Evolutionary conservation across 2,329 filamentous ascomycete genomes (phyloP), one percentile per base, ranked within the genome.

Genomic region (Alternaria sp.): DNA sequence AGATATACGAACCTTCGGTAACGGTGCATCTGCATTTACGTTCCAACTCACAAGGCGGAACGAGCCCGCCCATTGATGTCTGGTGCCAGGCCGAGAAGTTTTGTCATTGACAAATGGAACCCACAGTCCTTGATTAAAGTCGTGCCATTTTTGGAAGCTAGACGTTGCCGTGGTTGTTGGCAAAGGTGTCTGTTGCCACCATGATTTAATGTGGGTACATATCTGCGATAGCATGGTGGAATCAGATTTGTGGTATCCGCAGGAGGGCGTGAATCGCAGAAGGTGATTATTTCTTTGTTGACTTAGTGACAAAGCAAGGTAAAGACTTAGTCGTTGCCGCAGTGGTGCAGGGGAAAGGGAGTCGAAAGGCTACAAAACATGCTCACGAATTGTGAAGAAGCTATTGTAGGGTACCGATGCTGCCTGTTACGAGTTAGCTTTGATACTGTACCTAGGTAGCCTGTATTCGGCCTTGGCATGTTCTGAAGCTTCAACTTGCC

Each of bases 41-140:
- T 59, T 59, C 52, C 57, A 56, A 4, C 22, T 59, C 5, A 59
- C 57, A 16, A 59, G 46, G 4, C 57, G 51, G n/a, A 59, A 34
- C 34, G 46, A 51, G 32, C 52, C 57, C 9, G n/a, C 16, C 57
- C 52, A 59, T 41, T 41, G 32, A 16, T 56, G 46, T 6, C 32
- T 51, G 24, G 36, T 36, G 22, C 38, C 28, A 49, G 22, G 12
- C 11, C 6, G 43, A 32, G 28, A 30, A 22, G 2, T 18, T 43
- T 38, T 16, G 11, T 30, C 20, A 16, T 43, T 51, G 20, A n/a
- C 3, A 7, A 39, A 32, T 16, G 51, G 44, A 3, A 44, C 26
- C 57, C 51, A 59, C 3, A 7, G 38, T 7, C 24, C n/a, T 44
- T 38, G 36, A 8, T 55, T 22, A 39, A 51, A 54, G 7, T 9